Evolutionary conservation across 2,329 filamentous ascomycete species (phyloP).

Genomic region (Fusarium concolor): DNA sequence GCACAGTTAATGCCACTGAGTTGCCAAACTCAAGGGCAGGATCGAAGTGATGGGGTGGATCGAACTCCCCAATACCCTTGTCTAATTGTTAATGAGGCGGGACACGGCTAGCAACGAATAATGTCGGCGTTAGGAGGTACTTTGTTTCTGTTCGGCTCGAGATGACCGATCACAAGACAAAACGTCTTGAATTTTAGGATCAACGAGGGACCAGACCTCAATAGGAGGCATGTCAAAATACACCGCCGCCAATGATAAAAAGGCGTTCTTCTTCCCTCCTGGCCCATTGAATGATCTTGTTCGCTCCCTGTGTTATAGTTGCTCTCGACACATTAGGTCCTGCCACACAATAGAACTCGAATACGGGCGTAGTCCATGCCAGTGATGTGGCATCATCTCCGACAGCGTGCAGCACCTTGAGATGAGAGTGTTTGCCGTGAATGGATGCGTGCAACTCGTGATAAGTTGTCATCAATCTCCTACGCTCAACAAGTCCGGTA

Average conservation of each 20-base stretch:
- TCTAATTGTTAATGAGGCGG: slow-evolving; percentile 23
- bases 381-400: slow-evolving; percentile 81
- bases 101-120: slow-evolving; percentile 38
- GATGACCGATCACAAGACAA: slow-evolving; percentile 32
- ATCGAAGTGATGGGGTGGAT: slow-evolving; percentile 20
- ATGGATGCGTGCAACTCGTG: slow-evolving; percentile 84
- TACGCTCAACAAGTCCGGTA: slow-evolving; percentile 64
- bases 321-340: slow-evolving; percentile 74
- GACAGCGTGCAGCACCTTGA: slow-evolving; percentile 87
- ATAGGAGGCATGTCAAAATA: slow-evolving; percentile 63
- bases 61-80: slow-evolving; percentile 1
- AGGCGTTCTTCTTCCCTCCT: slow-evolving; percentile 91
- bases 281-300: slow-evolving; percentile 91
- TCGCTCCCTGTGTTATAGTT: slow-evolving; percentile 84
- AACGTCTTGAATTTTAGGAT: slow-evolving; percentile 37
- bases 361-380: slow-evolving; percentile 90
- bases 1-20: slow-evolving; percentile 30
- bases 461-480: slow-evolving; percentile 86
- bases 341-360: slow-evolving; percentile 96
- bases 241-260: slow-evolving; percentile 98
- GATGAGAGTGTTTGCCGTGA: slow-evolving; percentile 85
- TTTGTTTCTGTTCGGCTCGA: slow-evolving; percentile 27
- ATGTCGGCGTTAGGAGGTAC: slow-evolving; percentile 43
- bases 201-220: slow-evolving; percentile 37
- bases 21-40: slow-evolving; percentile 26